Percentiles rank a stretch among this genome's conserved stretches.
Evolutionary conservation across 148 eudicot species (phyloP).

Genomic region (Rhododendron simsii): DNA sequence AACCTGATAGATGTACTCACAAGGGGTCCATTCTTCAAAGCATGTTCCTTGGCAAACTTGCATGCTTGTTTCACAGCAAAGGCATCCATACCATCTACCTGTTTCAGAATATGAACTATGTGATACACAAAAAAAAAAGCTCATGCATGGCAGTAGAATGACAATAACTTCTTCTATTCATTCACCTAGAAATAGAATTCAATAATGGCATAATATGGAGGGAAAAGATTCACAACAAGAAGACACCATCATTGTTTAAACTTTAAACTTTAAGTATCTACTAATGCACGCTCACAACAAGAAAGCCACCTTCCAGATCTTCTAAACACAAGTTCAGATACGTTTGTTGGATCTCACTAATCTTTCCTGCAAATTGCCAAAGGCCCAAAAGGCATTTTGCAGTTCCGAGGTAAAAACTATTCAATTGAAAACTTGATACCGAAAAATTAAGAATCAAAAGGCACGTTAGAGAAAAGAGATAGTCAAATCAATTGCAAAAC

Average conservation of each 20-base stretch:
- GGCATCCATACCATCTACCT: constrained; percentile 99
- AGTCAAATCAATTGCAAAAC: neutral
- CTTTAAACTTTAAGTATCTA: neutral
- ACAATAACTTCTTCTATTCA: neutral
- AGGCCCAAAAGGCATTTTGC: constrained; percentile 1
- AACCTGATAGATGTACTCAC: constrained; percentile 43
- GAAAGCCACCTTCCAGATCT: constrained; percentile 8
- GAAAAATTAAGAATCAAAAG: neutral
- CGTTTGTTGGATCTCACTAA: neutral
- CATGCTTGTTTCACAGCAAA: constrained; percentile 97
- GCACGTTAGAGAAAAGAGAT: neutral
- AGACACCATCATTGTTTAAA: neutral
- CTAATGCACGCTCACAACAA: constrained; percentile 46
- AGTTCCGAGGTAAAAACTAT: neutral
- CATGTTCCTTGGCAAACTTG: constrained; percentile 89
- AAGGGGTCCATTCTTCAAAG: constrained; percentile 92
- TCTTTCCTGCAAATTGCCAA: neutral
- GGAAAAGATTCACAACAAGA: neutral
- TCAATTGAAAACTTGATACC: neutral
- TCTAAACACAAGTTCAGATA: neutral
- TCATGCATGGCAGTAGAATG: neutral
- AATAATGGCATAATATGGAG: constrained; percentile 5
- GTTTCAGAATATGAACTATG: constrained; percentile 7
- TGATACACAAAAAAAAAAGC: neutral
- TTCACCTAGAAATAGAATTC: neutral